Evolutionary conservation across 768 basidiomycete species (phyloP), one percentile per base, ranked within the genome.

Genomic region (Rhodosporidiobolus sp.): DNA sequence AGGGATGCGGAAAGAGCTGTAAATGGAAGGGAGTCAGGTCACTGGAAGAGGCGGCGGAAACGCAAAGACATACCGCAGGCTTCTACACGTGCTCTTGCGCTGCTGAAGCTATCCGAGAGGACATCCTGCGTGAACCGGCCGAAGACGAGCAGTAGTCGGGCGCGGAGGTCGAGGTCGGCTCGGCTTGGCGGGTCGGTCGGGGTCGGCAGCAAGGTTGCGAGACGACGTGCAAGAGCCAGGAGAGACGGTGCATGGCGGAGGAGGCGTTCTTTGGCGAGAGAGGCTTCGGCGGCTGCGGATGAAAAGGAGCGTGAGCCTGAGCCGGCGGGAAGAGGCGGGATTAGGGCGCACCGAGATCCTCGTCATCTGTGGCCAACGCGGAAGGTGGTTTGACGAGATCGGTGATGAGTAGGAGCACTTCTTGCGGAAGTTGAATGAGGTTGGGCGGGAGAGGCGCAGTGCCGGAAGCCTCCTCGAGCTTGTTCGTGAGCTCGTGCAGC

Each of bases 81-180:
- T 4, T 14, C 1, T 8, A 24, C 24, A 16, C 22, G 20, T 1
- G 50, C n/a, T 2, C 26, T 38, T 0, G 34, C 0, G 14, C 0
- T n/a, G 17, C 34, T 32, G 38, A 64, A 43, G 0, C 5, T n/a
- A 0, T 2, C 22, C 1, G 63, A 26, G 5, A 54, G 30, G 7
- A 17, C 46, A 0, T 32, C 17, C 20, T 63, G 56, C 0, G 34
- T 22, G 55, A 64, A 69, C 3, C 62, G 52, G 1, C 63, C 64
- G 38, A 43, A 62, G 11, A 50, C 35, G 46, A 68, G 38, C 3
- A 73, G 49, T 17, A 69, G 67, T 0, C 32, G 11, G 2, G 67
- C 46, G 19, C 61, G 65, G 1, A 43, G 7, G 7, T 34, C 34
- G 6, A 63, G 19, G 3, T 68, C 66, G 2, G 30, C n/a, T 12